Evolutionary conservation across 495 filamentous ascomycete genomes (phyloP), one percentile per base, ranked within the genome.

Genomic region (Neurospora tetrasperma): DNA sequence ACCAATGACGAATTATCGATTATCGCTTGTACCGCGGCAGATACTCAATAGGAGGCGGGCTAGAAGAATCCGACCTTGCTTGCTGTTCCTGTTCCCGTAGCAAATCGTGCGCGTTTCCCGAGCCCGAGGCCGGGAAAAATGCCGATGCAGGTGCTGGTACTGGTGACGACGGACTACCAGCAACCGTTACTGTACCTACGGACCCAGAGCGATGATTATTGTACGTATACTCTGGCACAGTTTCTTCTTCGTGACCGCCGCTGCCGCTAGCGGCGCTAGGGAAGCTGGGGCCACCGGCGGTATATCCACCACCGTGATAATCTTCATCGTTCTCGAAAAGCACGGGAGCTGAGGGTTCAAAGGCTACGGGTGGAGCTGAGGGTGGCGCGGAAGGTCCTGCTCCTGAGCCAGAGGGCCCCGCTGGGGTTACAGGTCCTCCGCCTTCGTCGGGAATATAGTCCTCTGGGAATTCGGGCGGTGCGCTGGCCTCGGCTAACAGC

Each of bases 401-500:
- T 69, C 73, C 69, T 66, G 71, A 38, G 4, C 43, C 43, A 74
- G 77, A 62, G 27, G 27, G 27, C 3, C 54, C 54, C 38, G 68
- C 74, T 31, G 76, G 71, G 20, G 76, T 73, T 2, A 72, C 31
- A 0, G 79, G 73, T 31, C 70, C 72, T 69, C 72, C 69, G 75
- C 62, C 39, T 73, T 69, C 73, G 54, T 76, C 70, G 40, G 81
- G 72, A 9, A 83, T 83, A n/a, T 83, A 84, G 43, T 89, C 85
- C 31, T 83, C 83, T 0, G 83, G 82, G 66, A 86, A 83, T 35
- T 85, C 81, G 16, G 85, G 79, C 11, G 94, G 94, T 4, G 91
- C 88, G 77, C 91, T 94, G 0, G 89, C 89, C 76, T 93, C 89
- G 73, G 86, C 86, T 69, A 94, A 82, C 5, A 97, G 81, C 72